These are phyloP conservation scores for Metarhizium robertsii DNA, from an alignment of 2,329 filamentous ascomycete species.

Conservation along the genomic window DNA sequence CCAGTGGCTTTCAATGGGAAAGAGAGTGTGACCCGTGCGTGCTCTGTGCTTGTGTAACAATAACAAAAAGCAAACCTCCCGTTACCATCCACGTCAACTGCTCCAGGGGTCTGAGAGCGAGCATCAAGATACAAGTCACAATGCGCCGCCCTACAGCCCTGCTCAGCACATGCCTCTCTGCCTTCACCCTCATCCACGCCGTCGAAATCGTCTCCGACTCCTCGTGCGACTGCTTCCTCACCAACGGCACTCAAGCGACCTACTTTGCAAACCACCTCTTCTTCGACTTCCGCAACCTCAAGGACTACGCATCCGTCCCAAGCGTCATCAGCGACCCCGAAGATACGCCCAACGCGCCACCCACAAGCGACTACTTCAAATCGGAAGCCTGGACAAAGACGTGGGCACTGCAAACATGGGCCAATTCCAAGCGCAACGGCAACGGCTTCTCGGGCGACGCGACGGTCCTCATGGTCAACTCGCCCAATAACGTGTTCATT, in stretches of 20 bases:
- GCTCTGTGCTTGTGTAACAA: too few species aligned
- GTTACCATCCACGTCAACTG: too few species aligned
- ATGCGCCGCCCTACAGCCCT: not conserved
- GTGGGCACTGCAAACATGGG: conserved; percentile 32
- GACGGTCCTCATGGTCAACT: conserved; percentile 29
- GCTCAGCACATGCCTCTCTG: not conserved
- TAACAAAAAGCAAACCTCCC: too few species aligned
- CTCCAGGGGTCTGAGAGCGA: not conserved
- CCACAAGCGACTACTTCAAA: conserved; percentile 31
- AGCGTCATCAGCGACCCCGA: conserved; percentile 18
- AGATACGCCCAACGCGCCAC: conserved; percentile 17
- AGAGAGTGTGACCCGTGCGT: too few species aligned
- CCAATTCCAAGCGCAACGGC: conserved; percentile 17
- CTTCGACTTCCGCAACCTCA: conserved; percentile 38
- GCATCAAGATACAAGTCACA: not conserved
- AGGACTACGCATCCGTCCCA: conserved; percentile 28
- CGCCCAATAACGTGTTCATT: conserved; percentile 36
- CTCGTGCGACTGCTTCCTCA: conserved; percentile 38
- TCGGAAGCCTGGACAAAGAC: conserved; percentile 23
- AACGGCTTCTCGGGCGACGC: conserved; percentile 8
- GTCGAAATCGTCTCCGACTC: conserved; percentile 15
- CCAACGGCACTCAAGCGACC: conserved; percentile 31
- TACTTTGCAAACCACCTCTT: conserved; percentile 39
- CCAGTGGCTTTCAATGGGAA: too few species aligned
- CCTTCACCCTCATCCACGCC: not conserved